These are phyloP conservation scores for Apiosordaria backusii DNA, from an alignment of 495 filamentous ascomycete species.

Conservation along the genomic window DNA sequence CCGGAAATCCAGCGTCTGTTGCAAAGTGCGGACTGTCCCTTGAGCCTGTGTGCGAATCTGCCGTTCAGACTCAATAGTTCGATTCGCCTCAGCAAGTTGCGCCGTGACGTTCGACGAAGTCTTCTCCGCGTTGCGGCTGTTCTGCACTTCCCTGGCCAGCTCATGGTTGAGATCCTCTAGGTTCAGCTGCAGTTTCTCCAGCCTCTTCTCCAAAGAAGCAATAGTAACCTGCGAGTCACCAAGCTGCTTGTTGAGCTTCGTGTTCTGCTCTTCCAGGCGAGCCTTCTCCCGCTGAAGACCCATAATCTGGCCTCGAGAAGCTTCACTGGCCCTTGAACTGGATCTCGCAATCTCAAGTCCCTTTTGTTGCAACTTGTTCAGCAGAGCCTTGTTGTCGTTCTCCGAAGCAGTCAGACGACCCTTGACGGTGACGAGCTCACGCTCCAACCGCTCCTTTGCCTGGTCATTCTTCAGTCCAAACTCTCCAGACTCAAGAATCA, in stretches of 20 bases:
- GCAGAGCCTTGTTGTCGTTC: constrained; percentile 90
- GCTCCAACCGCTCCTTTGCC: constrained; percentile 86
- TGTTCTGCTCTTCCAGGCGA: constrained; percentile 78
- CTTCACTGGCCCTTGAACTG: constrained; percentile 79
- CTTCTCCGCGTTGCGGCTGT: constrained; percentile 87
- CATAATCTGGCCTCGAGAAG: constrained; percentile 70
- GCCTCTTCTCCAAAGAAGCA: constrained; percentile 87
- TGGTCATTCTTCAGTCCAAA: constrained; percentile 86
- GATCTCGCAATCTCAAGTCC: constrained; percentile 93
- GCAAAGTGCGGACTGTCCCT: constrained; percentile 75
- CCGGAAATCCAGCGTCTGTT: constrained; percentile 68
- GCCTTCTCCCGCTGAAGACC: constrained; percentile 80
- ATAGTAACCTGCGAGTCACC: constrained; percentile 82
- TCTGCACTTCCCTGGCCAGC: constrained; percentile 84
- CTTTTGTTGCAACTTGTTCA: constrained; percentile 98
- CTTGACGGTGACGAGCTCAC: constrained; percentile 88
- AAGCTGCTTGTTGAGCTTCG: constrained; percentile 77
- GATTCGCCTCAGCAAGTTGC: constrained; percentile 84
- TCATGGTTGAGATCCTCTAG: constrained; percentile 95
- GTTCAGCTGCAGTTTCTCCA: constrained; percentile 85
- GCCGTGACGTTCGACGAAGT: constrained; percentile 74
- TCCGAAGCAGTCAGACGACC: constrained; percentile 89
- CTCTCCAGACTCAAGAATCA: constrained; percentile 82
- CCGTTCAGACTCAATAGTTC: constrained; percentile 84
- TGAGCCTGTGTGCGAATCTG: constrained; percentile 85